Base-by-base conservation (phyloP, 139 green algal species). In the Coccomyxa sp. region DNA sequence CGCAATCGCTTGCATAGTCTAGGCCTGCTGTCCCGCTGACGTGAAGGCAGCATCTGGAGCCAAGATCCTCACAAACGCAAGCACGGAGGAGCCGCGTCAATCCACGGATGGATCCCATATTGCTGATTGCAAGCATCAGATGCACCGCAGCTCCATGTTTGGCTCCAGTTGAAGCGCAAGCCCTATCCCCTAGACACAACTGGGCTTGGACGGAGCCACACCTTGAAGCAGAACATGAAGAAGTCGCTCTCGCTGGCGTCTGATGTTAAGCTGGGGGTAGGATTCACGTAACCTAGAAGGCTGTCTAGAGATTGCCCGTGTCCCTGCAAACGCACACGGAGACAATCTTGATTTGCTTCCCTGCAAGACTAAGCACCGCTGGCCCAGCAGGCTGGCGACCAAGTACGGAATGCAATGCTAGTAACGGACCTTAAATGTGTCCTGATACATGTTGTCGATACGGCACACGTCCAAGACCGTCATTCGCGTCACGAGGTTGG, bases 151-250 rank as follows among this genome's bases (percentile, higher is more conserved):
- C 38, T 51, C 38, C 38, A 51, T 7, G 3, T 51, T 3, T 51
- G 38, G 38, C 38, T 51, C 38, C 38, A 51, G 38, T 11, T 51
- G 38, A 51, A 51, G 38, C 38, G 38, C 38, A 51, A 51, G 38
- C 38, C 38, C 38, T 51, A 51, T 51, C 38, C 38, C 38, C 38
- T 51, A 51, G 38, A 51, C 38, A 51, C 38, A 51, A 11, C 38
- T 51, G 3, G 63, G 18, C 10, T 71, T 11, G 18, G 21, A 25
- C 63, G 63, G 63, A 21, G 63, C 21, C 63, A 1, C 63, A 71
- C 63, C 63, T 71, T 71, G 63, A 71, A 71, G 63, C 63, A 71
- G 21, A 71, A 71, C 63, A 71, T 71, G 63, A 71, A 71, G 63
- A 71, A 71, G 63, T 71, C 63, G 63, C 63, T 71, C 63, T 71